Percentiles rank a stretch among this genome's conserved stretches.
These are phyloP conservation scores for Lentinula boryana DNA, from an alignment of 768 basidiomycete species.

Conservation along the genomic window DNA sequence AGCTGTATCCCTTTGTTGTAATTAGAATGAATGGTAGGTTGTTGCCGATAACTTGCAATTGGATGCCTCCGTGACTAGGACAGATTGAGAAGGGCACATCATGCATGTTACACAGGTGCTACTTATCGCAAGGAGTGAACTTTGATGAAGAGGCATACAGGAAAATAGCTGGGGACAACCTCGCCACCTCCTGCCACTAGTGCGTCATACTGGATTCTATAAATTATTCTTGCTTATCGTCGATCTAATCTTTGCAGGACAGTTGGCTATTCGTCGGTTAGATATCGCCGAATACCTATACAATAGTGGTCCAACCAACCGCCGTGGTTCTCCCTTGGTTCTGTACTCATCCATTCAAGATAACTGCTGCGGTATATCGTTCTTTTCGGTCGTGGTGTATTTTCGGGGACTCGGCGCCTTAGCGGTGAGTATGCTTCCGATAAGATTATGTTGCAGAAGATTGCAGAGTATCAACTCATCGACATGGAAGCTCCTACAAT, in stretches of 20 bases:
- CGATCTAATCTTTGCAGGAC: neutral
- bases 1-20: no score
- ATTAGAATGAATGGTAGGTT: no score
- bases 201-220: neutral
- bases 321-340: neutral
- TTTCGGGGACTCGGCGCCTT: neutral
- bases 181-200: neutral
- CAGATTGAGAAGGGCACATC: no score
- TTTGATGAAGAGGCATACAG: neutral
- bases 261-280: neutral
- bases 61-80: no score
- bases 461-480: neutral
- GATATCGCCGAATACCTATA: neutral
- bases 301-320: neutral
- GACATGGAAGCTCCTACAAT: neutral
- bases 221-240: neutral
- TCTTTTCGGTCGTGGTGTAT: neutral
- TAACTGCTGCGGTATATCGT: neutral
- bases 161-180: neutral
- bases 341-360: neutral
- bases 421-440: neutral
- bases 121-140: no score
- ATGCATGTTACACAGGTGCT: no score
- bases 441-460: neutral
- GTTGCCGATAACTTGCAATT: no score